phyloP scores from a whole-genome alignment of 1,284 basidiomycete species.

The Athelia psychrophila region DNA sequence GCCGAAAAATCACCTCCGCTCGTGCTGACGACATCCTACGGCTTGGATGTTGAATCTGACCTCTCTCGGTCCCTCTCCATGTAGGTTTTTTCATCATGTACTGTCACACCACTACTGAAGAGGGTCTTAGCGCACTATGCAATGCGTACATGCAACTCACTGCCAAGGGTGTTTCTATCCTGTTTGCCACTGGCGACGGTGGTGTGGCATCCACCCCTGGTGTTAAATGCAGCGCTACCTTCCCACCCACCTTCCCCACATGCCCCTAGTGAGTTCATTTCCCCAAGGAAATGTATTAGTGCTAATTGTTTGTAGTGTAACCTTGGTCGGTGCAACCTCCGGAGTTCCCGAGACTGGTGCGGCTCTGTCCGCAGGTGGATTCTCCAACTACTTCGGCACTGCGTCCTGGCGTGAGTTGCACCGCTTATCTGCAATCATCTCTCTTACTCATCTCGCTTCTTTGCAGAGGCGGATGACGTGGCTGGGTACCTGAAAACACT shows the following conservation, averaged over 20 bases:
- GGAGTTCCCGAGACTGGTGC: conserved; percentile 32
- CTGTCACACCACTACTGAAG: too few species aligned
- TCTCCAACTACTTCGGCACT: conserved; percentile 15
- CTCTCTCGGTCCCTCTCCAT: conserved; percentile 28
- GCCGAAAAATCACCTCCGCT: conserved; percentile 25
- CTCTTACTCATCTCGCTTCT: neutral
- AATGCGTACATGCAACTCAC: conserved; percentile 40
- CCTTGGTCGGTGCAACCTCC: conserved; percentile 32
- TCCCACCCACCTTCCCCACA: conserved; percentile 48
- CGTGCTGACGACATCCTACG: conserved; percentile 31
- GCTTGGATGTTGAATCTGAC: conserved; percentile 25
- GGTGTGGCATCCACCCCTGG: conserved; percentile 41
- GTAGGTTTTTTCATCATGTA: too few species aligned
- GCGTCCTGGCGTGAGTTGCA: neutral
- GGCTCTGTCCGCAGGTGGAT: conserved; percentile 41
- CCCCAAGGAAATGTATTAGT: neutral
- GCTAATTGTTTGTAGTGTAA: conserved; percentile 21
- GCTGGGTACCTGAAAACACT: neutral
- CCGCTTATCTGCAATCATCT: neutral
- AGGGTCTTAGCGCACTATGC: conserved; percentile 36
- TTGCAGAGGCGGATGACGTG: neutral
- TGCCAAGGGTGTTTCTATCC: conserved; percentile 39
- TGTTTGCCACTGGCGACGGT: conserved; percentile 45
- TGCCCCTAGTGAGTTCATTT: conserved; percentile 25
- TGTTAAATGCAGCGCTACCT: conserved; percentile 34